phyloP scores from a whole-genome alignment of 148 eudicot genomes.

The Mesembryanthemum crystallinum region DNA sequence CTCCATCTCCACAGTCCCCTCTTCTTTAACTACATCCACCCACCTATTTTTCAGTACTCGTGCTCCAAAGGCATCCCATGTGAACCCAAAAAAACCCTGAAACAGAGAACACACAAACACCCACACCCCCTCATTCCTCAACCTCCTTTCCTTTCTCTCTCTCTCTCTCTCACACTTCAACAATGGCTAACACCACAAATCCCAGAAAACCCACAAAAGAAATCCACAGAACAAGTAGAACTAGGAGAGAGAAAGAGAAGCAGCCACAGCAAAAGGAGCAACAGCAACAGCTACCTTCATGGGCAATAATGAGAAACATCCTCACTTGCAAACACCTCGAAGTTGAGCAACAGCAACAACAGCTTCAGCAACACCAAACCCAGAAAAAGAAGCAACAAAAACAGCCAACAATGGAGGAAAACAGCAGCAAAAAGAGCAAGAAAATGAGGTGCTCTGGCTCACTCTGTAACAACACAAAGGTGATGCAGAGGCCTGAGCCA shows the following conservation, averaged over 20 bases:
- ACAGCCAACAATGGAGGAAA: constrained; percentile 26
- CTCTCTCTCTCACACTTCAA: neutral
- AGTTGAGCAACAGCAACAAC: constrained; percentile 37
- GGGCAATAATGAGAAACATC: constrained; percentile 73
- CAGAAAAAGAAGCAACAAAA: constrained; percentile 34
- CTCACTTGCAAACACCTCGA: constrained; percentile 81
- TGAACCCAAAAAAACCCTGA: constrained; percentile 27
- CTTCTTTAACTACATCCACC: constrained; percentile 17
- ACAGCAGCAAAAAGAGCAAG: constrained; percentile 47
- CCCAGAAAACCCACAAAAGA: constrained; percentile 44
- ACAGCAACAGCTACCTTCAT: constrained; percentile 46
- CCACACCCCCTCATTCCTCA: neutral
- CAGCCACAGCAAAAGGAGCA: constrained; percentile 7
- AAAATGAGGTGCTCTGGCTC: constrained; percentile 82
- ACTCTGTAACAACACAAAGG: constrained; percentile 80
- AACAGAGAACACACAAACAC: constrained; percentile 15
- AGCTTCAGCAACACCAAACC: constrained; percentile 14
- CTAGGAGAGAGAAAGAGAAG: neutral
- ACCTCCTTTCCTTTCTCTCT: neutral
- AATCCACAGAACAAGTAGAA: constrained; percentile 32
- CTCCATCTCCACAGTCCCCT: neutral
- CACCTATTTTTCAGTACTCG: constrained; percentile 22
- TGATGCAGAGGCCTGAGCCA: constrained; percentile 68
- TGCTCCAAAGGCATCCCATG: constrained; percentile 32
- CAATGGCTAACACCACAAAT: constrained; percentile 64